Base-by-base conservation (phyloP, 495 filamentous ascomycete species). In the Tetracladium setigerum region DNA sequence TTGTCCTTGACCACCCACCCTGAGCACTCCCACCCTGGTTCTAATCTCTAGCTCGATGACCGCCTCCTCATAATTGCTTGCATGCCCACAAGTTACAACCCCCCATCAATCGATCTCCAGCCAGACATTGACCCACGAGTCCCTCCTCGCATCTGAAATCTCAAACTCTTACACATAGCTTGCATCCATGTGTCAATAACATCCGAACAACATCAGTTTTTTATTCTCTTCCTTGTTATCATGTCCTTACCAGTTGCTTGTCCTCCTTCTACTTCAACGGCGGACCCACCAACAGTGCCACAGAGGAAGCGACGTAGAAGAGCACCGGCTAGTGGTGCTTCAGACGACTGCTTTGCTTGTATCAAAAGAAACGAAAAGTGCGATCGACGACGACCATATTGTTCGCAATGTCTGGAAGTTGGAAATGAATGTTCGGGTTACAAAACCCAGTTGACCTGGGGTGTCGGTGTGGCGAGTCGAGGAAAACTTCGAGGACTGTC, bases 401-500 rank as follows among this genome's bases (percentile, higher is more conserved):
- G 92, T 64, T 89, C 87, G 38, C 90, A 88, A 63, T 98, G 92
- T 66, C 76, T 98, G 41, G 89, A 95, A 46, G 70, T 83, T 49
- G 87, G 89, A 46, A 91, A 87, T 60, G 89, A 95, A 63, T 98
- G 92, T 70, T 89, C 87, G 36, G 92, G 92, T 50, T 98, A 98
- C 72, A 92, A 94, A 68, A 97, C 92, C 16, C 87, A 89, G 39
- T 77, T 98, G 69, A 98, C 92, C 31, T 98, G 92, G 92, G 92
- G 91, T 11, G 85, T 98, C 31, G 92, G 92, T 18, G 92, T 98
- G 52, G 92, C 92, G 33, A 96, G 91, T 62, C 82, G 92, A 54
- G 92, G 92, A 50, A 98, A 98, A 70, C 78, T 98, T 47, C 78
- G 92, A 41, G 92, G 92, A 13, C 65, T 95, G 49, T 85, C 89